phyloP scores from a whole-genome alignment of 2,329 filamentous ascomycete genomes.

The Fusarium kyushuense region DNA sequence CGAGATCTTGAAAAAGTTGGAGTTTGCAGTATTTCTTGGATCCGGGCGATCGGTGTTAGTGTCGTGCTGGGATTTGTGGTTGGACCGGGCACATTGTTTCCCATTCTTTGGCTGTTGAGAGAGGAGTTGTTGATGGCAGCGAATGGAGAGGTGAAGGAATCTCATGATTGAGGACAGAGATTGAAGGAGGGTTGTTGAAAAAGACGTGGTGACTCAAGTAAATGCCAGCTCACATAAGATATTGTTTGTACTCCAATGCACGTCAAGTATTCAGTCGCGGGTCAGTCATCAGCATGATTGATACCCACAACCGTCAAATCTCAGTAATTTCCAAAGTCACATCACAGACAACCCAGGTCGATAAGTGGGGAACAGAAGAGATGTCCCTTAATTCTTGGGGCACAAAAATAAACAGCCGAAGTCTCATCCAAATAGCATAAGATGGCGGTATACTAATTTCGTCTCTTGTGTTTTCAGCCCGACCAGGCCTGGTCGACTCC shows the following conservation, averaged over 20 bases:
- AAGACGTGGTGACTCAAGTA: background rate
- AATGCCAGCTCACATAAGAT: background rate
- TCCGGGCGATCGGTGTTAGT: constrained; percentile 1
- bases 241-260: background rate
- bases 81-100: constrained; percentile 33
- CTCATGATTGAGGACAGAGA: background rate
- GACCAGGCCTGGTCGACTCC: background rate
- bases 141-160: background rate
- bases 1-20: constrained; percentile 42
- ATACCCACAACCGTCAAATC: background rate
- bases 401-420: too few relatives aligned
- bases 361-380: too few relatives aligned
- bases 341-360: background rate
- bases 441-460: too few relatives aligned
- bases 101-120: constrained; percentile 37
- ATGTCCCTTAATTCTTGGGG: too few relatives aligned
- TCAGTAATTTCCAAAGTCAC: background rate
- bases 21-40: constrained; percentile 20
- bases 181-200: too few relatives aligned
- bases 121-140: constrained; percentile 32
- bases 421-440: too few relatives aligned
- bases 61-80: constrained; percentile 3
- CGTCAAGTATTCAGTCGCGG: background rate
- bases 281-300: background rate
- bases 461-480: too few relatives aligned